Conservation (phyloP, 306 rosid genomes). For the Dicorynia guianensis region DNA sequence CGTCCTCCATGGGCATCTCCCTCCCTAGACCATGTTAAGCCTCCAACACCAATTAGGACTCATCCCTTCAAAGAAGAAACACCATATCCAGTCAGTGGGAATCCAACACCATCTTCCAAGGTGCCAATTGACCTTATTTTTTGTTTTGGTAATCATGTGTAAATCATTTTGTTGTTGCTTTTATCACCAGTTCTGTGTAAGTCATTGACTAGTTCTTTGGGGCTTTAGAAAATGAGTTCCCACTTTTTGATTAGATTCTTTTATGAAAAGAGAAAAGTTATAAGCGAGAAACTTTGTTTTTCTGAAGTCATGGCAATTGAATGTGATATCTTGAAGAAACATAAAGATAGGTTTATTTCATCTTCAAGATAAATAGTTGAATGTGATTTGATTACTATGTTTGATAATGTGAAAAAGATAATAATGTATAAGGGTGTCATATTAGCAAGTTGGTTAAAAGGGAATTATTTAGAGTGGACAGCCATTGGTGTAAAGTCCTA, state of each 20-base stretch:
- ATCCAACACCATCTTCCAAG: conserved; percentile 65
- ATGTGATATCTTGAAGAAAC: not conserved
- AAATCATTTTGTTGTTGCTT: conserved; percentile 4
- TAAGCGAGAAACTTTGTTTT: conserved; percentile 4
- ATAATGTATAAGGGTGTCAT: not conserved
- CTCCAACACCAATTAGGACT: conserved; percentile 60
- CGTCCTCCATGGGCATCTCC: conserved; percentile 96
- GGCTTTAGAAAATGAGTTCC: not conserved
- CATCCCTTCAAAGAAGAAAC: conserved; percentile 75
- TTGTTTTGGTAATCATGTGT: conserved; percentile 9
- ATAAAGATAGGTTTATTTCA: not conserved
- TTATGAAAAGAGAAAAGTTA: not conserved
- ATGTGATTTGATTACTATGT: not conserved
- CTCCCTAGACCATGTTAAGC: conserved; percentile 57
- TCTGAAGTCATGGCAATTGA: conserved; percentile 15
- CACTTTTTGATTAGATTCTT: conserved; percentile 7
- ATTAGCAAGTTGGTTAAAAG: conserved; percentile 17
- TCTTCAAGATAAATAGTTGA: not conserved
- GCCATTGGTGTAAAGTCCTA: not conserved
- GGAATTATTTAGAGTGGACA: not conserved
- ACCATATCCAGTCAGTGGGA: conserved; percentile 63
- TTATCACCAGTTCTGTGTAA: not conserved
- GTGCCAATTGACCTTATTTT: conserved; percentile 49
- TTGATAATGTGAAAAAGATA: conserved; percentile 3
- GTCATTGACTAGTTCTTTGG: not conserved